phyloP scores from a whole-genome alignment of 2,329 filamentous ascomycete genomes.

The Ophiostoma populinum region DNA sequence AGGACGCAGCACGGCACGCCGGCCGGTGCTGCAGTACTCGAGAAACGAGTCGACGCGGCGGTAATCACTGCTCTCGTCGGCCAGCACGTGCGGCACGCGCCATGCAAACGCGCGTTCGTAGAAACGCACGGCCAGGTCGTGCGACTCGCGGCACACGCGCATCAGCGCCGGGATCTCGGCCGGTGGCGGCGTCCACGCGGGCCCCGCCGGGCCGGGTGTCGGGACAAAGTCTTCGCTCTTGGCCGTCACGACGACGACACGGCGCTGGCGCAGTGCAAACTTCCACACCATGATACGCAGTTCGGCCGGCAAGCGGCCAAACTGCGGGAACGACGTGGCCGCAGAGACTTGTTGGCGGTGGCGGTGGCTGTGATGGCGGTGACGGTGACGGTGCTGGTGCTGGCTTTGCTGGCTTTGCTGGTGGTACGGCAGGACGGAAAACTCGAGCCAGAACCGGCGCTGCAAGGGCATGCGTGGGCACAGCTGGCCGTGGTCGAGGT shows the following conservation, averaged over 20 bases:
- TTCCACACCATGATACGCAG: conserved; percentile 32
- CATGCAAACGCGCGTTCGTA: conserved; percentile 31
- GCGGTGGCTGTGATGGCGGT: background rate
- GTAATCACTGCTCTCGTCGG: no score
- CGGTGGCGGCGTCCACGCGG: conserved; percentile 4
- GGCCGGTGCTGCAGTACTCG: no score
- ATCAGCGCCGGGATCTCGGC: conserved; percentile 23
- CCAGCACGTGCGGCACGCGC: conserved; percentile 25
- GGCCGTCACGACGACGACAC: conserved; percentile 27
- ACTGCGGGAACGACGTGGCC: conserved; percentile 18
- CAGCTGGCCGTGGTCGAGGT: background rate
- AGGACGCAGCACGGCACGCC: no score
- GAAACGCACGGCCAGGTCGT: conserved; percentile 22
- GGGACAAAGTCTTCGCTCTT: conserved; percentile 12
- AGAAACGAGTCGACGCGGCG: background rate
- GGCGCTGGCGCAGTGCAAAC: conserved; percentile 20
- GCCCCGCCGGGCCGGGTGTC: conserved; percentile 8
- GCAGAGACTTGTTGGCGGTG: conserved; percentile 5
- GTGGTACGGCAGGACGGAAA: conserved; percentile 27
- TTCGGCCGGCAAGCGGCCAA: conserved; percentile 26
- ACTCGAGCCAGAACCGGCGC: conserved; percentile 26
- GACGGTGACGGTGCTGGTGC: background rate
- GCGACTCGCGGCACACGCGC: conserved; percentile 25
- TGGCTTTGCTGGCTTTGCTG: conserved; percentile 11
- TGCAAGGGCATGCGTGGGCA: background rate